phyloP scores from a whole-genome alignment of 1,284 basidiomycete genomes.

The Exobasidium cylindrosporum region DNA sequence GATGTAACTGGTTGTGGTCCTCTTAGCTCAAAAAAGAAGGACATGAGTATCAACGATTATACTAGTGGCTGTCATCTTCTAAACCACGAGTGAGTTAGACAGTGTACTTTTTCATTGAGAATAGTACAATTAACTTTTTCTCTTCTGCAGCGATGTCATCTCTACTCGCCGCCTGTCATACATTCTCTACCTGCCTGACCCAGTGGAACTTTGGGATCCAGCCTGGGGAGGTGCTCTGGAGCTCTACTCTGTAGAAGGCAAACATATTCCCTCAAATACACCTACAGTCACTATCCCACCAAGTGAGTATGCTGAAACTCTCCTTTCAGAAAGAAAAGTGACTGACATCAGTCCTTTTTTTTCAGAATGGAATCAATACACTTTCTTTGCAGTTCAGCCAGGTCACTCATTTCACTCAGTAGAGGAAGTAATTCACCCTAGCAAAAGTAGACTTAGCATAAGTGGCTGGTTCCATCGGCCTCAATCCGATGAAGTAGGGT shows the following conservation, averaged over 20 bases:
- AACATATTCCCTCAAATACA: conserved; percentile 32
- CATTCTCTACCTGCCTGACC: conserved; percentile 94
- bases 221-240: conserved; percentile 92
- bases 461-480: conserved; percentile 91
- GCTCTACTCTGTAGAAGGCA: conserved; percentile 69
- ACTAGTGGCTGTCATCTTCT: conserved; percentile 81
- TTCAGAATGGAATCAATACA: conserved; percentile 92
- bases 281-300: conserved; percentile 48
- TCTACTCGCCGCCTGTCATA: conserved; percentile 91
- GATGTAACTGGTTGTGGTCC: conserved; percentile 89
- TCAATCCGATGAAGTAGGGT: conserved; percentile 85
- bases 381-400: conserved; percentile 83
- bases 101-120: not conserved
- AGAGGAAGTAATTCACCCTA: conserved; percentile 70
- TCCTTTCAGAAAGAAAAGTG: not conserved
- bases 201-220: conserved; percentile 66
- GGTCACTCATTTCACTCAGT: conserved; percentile 95
- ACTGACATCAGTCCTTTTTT: conserved; percentile 63
- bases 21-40: conserved; percentile 83
- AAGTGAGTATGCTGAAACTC: conserved; percentile 14
- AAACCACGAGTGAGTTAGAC: conserved; percentile 47
- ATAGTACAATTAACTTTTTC: not conserved
- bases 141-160: conserved; percentile 79
- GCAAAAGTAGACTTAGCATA: conserved; percentile 66
- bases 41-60: conserved; percentile 93